phyloP scores from a whole-genome alignment of 202 grass and related monocot species.

The Schoenoplectus triqueter region DNA sequence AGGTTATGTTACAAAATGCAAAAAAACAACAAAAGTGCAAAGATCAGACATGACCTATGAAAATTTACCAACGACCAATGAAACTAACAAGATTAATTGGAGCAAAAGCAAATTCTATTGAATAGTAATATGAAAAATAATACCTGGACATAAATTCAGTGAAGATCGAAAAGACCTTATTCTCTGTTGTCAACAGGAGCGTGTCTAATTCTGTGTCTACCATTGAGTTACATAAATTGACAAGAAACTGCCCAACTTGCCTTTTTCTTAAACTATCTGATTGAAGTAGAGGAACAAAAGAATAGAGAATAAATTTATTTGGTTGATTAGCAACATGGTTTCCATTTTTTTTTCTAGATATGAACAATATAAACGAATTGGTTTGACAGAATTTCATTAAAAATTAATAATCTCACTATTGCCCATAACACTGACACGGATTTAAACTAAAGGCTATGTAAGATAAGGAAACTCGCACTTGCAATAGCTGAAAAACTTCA shows the following conservation, averaged over 20 bases:
- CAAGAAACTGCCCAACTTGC: background rate
- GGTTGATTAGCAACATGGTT: background rate
- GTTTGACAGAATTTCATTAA: background rate
- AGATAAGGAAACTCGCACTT: too few species aligned
- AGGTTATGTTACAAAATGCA: background rate
- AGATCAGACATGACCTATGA: background rate
- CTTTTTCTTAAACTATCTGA: background rate
- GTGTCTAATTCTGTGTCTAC: constrained; percentile 5
- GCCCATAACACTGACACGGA: too few species aligned
- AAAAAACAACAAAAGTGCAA: background rate
- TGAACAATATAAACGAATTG: background rate
- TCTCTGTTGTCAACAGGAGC: background rate
- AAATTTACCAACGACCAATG: background rate
- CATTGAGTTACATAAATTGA: constrained; percentile 7
- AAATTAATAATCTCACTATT: too few species aligned
- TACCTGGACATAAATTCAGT: constrained; percentile 27
- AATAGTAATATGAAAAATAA: background rate
- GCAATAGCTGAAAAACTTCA: background rate
- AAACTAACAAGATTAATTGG: background rate
- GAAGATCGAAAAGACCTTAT: constrained; percentile 15
- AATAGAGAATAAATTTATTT: background rate
- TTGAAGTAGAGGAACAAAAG: background rate
- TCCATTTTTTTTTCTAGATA: background rate
- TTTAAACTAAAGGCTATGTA: too few species aligned
- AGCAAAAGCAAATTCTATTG: background rate